These are phyloP conservation scores for Diospyros kaki DNA, from an alignment of 148 eudicot genomes.

Conservation along the genomic window DNA sequence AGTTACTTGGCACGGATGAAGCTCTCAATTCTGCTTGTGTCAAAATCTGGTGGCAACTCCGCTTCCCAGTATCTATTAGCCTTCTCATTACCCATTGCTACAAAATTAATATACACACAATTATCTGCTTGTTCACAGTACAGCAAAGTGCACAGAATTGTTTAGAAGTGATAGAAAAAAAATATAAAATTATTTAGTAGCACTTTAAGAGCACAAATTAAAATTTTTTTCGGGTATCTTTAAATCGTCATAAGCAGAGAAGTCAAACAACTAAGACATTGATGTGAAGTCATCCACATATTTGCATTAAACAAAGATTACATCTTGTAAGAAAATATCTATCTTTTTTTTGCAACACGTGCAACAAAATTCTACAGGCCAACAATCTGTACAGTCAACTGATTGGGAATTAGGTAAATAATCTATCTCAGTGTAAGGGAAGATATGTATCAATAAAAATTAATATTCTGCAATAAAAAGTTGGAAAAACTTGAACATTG, in stretches of 20 bases:
- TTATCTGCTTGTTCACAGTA: background rate
- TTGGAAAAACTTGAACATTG: background rate
- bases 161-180: background rate
- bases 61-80: constrained; percentile 78
- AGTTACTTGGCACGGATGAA: constrained; percentile 60
- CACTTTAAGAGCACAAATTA: background rate
- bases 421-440: background rate
- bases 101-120: constrained; percentile 9
- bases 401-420: background rate
- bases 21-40: constrained; percentile 36
- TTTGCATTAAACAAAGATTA: background rate
- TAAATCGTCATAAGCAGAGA: background rate
- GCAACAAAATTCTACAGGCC: background rate
- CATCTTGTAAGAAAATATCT: background rate
- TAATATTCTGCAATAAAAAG: background rate
- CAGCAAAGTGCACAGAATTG: background rate
- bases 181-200: constrained; percentile 2
- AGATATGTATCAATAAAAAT: too few species aligned
- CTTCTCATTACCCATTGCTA: constrained; percentile 63
- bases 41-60: constrained; percentile 37
- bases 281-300: background rate
- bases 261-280: background rate
- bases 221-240: background rate
- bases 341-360: background rate
- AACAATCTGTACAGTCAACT: background rate